These are phyloP conservation scores for Spizellomyces sp. DNA, from an alignment of 192 early-diverging fungal species.

Conservation along the genomic window DNA sequence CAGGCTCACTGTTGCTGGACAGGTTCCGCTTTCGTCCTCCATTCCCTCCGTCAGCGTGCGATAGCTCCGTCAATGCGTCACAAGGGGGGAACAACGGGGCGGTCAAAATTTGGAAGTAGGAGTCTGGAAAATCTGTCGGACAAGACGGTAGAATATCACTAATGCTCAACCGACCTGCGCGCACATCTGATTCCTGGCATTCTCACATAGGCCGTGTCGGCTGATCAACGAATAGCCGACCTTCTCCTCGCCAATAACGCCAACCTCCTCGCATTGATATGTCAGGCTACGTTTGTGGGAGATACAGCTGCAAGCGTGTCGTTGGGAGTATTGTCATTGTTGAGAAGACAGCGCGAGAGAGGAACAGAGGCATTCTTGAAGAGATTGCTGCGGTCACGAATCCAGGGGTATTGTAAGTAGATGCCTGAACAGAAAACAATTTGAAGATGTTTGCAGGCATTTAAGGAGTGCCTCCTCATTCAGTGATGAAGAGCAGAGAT, in stretches of 20 bases:
- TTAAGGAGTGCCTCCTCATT: not conserved
- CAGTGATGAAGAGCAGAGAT: slow-evolving; percentile 43
- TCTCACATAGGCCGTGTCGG: no score
- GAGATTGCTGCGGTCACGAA: slow-evolving; percentile 33
- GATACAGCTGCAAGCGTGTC: slow-evolving; percentile 44
- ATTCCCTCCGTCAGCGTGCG: no score
- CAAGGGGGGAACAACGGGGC: not conserved
- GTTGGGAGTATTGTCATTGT: slow-evolving; percentile 39
- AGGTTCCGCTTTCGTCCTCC: no score
- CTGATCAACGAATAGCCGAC: slow-evolving; percentile 11
- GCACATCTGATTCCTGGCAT: no score
- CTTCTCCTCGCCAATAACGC: slow-evolving; percentile 37
- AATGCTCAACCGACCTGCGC: no score
- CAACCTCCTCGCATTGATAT: slow-evolving; percentile 40
- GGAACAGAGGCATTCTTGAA: slow-evolving; percentile 44
- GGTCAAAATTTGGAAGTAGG: not conserved
- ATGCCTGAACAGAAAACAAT: not conserved
- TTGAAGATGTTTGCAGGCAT: not conserved
- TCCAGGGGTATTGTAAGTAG: slow-evolving; percentile 38
- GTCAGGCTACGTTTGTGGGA: slow-evolving; percentile 44
- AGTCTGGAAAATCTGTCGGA: not conserved
- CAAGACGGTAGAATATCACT: no score
- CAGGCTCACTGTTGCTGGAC: no score
- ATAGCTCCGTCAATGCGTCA: not conserved
- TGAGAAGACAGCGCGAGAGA: slow-evolving; percentile 27